Percentiles rank a stretch among this genome's conserved stretches.
These are phyloP conservation scores for Ceratocystis variospora DNA, from an alignment of 2,329 filamentous ascomycete species.

Conservation along the genomic window DNA sequence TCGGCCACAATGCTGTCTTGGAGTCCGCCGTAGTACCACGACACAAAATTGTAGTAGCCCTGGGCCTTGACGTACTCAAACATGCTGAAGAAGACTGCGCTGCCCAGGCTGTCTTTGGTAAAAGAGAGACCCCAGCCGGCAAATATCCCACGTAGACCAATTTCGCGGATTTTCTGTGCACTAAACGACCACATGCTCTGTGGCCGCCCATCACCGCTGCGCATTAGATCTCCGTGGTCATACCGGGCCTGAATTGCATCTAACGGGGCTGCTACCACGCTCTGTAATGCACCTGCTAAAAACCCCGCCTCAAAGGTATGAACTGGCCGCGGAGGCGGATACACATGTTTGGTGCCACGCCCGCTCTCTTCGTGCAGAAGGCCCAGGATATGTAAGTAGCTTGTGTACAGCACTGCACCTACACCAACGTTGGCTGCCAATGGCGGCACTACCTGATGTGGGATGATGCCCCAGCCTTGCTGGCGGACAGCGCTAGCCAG, in stretches of 20 bases:
- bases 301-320: conserved; percentile 59
- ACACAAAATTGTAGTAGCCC: conserved; percentile 54
- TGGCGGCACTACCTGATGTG: conserved; percentile 63
- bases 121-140: conserved; percentile 58
- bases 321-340: conserved; percentile 49
- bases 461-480: conserved; percentile 62
- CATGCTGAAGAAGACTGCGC: conserved; percentile 57
- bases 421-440: conserved; percentile 61
- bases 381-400: conserved; percentile 57
- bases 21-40: conserved; percentile 52
- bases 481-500: conserved; percentile 51
- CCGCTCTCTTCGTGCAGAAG: conserved; percentile 50
- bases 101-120: conserved; percentile 54
- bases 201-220: conserved; percentile 23
- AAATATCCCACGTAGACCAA: conserved; percentile 58
- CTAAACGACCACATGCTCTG: conserved; percentile 63
- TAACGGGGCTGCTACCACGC: conserved; percentile 56
- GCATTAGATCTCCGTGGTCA: conserved; percentile 40
- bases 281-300: conserved; percentile 55
- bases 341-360: conserved; percentile 45
- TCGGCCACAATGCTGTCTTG: conserved; percentile 37
- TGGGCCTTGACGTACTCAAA: conserved; percentile 69
- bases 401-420: conserved; percentile 61
- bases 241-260: conserved; percentile 65
- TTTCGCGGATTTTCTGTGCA: conserved; percentile 48